Base-by-base conservation (phyloP, 495 filamentous ascomycete genomes). In the Tirmania nivea region DNA sequence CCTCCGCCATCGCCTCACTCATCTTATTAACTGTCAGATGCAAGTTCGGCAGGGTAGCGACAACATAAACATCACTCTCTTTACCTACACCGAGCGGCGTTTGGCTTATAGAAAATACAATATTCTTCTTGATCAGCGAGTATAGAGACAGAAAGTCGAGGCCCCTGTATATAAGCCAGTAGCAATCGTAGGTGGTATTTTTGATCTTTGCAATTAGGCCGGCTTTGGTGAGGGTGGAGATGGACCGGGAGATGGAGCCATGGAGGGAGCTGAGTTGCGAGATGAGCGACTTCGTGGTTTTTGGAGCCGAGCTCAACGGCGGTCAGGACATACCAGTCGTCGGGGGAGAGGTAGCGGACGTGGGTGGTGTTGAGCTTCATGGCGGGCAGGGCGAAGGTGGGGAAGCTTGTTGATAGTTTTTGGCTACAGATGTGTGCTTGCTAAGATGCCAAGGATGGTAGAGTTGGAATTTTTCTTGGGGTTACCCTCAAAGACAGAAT, bases 171-270 rank as follows among this genome's bases (percentile, higher is more conserved):
- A 88, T 92, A 20, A 99, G 78, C 49, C 90, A 80, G 71, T 99
- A 99, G 52, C 90, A 92, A 65, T 99, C 90, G 67, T 99, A 96
- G 68, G 85, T 88, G 49, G 88, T 84, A 69, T 96, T 94, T 70
- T 94, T 93, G 57, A 92, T 77, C 59, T 83, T 83, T 14, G 83
- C 87, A 58, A 99, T 92, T 52, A 99, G 70, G 56, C 83, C 85
- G n/a, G 75, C 79, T 66, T 96, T 96, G 56, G 90, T 92, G 39
- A 99, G 76, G 50, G 74, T 80, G 34, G 87, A 90, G 58, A 99
- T 95, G 60, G 77, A 75, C 60, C 76, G 81, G 67, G 87, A 81
- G n/a, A 94, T 86, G 39, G 84, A 83, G 54, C 84, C 82, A 48
- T 83, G 78, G 35, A 96, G 75, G 48, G 83, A 78, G 2, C 88